Conservation (phyloP, 257 asterid species). For the Osmanthus fragrans region DNA sequence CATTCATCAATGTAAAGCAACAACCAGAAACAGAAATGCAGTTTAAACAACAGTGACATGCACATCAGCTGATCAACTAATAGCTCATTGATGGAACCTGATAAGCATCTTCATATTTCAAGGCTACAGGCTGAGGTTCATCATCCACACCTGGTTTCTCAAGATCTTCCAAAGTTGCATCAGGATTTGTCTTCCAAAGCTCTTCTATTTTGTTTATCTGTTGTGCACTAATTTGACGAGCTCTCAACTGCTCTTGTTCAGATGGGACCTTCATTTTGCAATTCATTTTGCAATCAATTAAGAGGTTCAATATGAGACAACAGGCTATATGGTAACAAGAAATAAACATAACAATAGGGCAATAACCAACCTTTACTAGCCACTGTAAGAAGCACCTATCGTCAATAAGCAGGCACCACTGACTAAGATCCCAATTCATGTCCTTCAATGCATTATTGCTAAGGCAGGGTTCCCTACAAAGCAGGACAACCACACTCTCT, state of each 20-base stretch:
- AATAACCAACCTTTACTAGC: slow-evolving; percentile 77
- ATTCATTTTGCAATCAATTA: slow-evolving; percentile 23
- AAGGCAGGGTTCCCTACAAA: slow-evolving; percentile 93
- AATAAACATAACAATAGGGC: slow-evolving; percentile 3
- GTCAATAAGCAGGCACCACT: slow-evolving; percentile 99
- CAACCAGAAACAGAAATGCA: neutral
- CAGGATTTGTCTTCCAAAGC: slow-evolving; percentile 97
- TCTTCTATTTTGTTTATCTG: slow-evolving; percentile 98
- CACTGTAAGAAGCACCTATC: slow-evolving; percentile 97
- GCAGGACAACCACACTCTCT: slow-evolving; percentile 96
- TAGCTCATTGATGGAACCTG: slow-evolving; percentile 55
- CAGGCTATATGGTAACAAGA: slow-evolving; percentile 3
- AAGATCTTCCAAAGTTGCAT: slow-evolving; percentile 94
- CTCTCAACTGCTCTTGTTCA: slow-evolving; percentile 96
- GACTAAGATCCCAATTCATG: slow-evolving; percentile 99
- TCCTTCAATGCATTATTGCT: slow-evolving; percentile 89
- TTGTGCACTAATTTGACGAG: slow-evolving; percentile 96
- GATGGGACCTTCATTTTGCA: slow-evolving; percentile 95
- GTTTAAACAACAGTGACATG: neutral
- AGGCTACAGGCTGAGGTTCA: slow-evolving; percentile 89
- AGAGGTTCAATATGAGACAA: slow-evolving; percentile 18
- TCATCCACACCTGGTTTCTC: slow-evolving; percentile 99
- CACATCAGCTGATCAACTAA: slow-evolving; percentile 15
- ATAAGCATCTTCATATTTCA: slow-evolving; percentile 98
- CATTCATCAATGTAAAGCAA: slow-evolving; percentile 22